These are phyloP conservation scores for Colletotrichum sojae DNA, from an alignment of 2,329 filamentous ascomycete species.

Conservation along the genomic window DNA sequence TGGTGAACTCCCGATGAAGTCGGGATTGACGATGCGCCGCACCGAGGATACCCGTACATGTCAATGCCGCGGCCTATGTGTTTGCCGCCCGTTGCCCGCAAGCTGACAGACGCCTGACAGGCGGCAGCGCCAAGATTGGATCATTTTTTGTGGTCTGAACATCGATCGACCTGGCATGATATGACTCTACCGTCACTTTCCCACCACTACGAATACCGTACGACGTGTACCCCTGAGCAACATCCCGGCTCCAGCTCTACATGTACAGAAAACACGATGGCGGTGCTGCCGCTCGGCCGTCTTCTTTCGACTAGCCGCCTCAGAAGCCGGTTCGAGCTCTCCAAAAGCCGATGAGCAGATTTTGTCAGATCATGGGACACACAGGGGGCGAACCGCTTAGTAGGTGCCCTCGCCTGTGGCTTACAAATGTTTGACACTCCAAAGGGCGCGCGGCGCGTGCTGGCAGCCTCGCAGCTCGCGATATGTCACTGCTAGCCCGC, in stretches of 20 bases:
- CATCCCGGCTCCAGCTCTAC: constrained; percentile 9
- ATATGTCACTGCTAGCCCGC: constrained; percentile 19
- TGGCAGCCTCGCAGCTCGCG: constrained; percentile 7
- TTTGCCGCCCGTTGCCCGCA: constrained; percentile 19
- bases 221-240: constrained; percentile 9
- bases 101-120: constrained; percentile 6
- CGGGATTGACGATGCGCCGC: constrained; percentile 21
- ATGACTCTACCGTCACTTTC: constrained; percentile 33
- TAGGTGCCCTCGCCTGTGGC: background rate
- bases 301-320: constrained; percentile 3
- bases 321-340: background rate
- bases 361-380: constrained; percentile 28
- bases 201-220: constrained; percentile 8
- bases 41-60: constrained; percentile 34
- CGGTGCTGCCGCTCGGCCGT: constrained; percentile 9
- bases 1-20: constrained; percentile 25
- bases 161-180: constrained; percentile 31
- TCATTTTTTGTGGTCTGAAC: constrained; percentile 24
- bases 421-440: constrained; percentile 1
- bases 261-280: background rate
- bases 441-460: constrained; percentile 19
- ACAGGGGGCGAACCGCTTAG: background rate
- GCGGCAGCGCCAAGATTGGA: constrained; percentile 23
- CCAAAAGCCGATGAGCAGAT: constrained; percentile 8
- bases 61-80: constrained; percentile 30